Conservation (phyloP, 805 yeast species). For the Yarrowia alimentaria region DNA sequence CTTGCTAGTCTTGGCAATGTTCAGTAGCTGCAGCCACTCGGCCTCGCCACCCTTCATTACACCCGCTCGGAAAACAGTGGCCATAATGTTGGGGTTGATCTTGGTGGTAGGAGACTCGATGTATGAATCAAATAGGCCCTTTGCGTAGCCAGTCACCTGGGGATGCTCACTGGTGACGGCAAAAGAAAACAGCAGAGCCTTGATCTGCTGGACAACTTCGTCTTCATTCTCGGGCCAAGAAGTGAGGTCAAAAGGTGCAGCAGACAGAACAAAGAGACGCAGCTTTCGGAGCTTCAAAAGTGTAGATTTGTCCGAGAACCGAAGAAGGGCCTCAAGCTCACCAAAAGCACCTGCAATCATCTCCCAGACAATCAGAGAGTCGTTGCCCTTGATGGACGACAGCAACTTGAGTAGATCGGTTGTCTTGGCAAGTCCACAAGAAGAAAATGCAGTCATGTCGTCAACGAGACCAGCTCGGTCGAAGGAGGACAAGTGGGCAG, state of each 20-base stretch:
- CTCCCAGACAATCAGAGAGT: slow-evolving; percentile 54
- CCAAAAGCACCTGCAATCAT: slow-evolving; percentile 47
- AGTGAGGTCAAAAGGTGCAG: slow-evolving; percentile 50
- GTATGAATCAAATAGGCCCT: slow-evolving; percentile 51
- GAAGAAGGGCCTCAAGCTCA: slow-evolving; percentile 46
- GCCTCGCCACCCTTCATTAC: slow-evolving; percentile 61
- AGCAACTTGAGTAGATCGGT: slow-evolving; percentile 51
- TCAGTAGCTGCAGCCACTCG: slow-evolving; percentile 60
- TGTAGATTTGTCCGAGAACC: slow-evolving; percentile 47
- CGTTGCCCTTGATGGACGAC: slow-evolving; percentile 50
- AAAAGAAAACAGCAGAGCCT: slow-evolving; percentile 50
- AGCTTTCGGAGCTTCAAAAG: slow-evolving; percentile 50
- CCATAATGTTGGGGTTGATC: slow-evolving; percentile 71
- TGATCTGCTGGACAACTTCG: slow-evolving; percentile 63
- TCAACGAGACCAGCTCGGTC: slow-evolving; percentile 64
- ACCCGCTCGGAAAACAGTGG: slow-evolving; percentile 61
- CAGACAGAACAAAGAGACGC: slow-evolving; percentile 43
- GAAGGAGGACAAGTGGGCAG: slow-evolving; percentile 54
- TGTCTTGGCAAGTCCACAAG: slow-evolving; percentile 51
- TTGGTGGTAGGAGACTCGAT: slow-evolving; percentile 56
- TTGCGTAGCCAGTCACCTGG: slow-evolving; percentile 40
- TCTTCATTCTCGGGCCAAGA: slow-evolving; percentile 53
- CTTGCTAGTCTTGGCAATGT: slow-evolving; percentile 59
- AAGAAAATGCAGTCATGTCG: slow-evolving; percentile 55
- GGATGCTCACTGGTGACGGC: slow-evolving; percentile 40